Evolutionary conservation across 2,329 filamentous ascomycete species (phyloP), one percentile per base, ranked within the genome.

Genomic region (Fusarium sp.): DNA sequence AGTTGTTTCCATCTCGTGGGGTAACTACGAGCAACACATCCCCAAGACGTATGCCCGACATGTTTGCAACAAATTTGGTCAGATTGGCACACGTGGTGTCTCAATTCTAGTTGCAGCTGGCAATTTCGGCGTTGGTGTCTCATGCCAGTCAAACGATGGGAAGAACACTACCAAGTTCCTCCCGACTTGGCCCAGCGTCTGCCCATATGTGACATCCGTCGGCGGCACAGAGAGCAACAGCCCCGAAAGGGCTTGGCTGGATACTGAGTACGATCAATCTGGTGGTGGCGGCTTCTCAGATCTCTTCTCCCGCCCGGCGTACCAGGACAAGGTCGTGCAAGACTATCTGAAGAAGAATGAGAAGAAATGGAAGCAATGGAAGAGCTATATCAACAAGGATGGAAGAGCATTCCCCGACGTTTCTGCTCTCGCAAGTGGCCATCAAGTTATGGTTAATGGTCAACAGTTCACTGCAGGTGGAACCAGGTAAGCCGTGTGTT

Each of bases 1-100:
- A 7, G 88, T 92, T 24, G 85, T 94, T 45, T 88, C 86, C 44
- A 91, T 90, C n/a, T 93, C 91, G 0, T 94, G 93, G 77, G 91
- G 90, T 31, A 91, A 92, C 73, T 86, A 91, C 51, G 92, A 94
- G 77, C 90, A 91, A 78, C 87, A 85, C 7, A 83, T 93, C 0
- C 90, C 91, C 0, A 81, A 81, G 28, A 82, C 84, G 7, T 93
- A 93, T 77, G 87, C 89, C 13, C 84, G 75, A 18, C 80, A 81
- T 16, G 79, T 83, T 18, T 86, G 87, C 75, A 85, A 88, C 62
- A 86, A 89, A 26, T 93, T 92, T 80, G 86, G 86, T 36, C 89
- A 91, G 68, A 86, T 94, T 10, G 90, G 90, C 28, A 86, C 88
- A 3, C 88, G 91, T 16, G 92, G 92, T 36, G 88, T 93, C 26